Evolutionary conservation across 2,329 filamentous ascomycete genomes (phyloP).

Genomic region (Camillea tinctor): DNA sequence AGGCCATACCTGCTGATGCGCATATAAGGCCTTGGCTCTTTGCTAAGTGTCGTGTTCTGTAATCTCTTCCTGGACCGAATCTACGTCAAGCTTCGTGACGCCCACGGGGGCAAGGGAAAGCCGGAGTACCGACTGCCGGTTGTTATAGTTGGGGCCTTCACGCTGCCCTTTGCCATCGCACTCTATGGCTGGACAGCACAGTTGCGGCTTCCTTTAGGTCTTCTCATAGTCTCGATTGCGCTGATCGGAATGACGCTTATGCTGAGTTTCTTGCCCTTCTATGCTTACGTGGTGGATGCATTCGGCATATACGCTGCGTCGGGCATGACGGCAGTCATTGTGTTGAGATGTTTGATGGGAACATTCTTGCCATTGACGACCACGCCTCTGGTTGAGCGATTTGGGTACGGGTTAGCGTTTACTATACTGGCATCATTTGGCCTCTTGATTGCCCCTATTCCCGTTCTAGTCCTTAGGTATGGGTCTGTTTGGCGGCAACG

Average conservation of each 20-base stretch:
- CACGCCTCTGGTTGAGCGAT: slow-evolving; percentile 43
- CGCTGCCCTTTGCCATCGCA: slow-evolving; percentile 44
- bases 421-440: slow-evolving; percentile 42
- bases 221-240: slow-evolving; percentile 43
- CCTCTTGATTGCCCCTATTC: slow-evolving; percentile 48
- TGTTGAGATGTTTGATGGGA: slow-evolving; percentile 53
- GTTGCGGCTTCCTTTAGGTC: slow-evolving; percentile 38
- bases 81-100: slow-evolving; percentile 47
- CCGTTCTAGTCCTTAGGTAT: slow-evolving; percentile 49
- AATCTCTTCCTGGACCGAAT: slow-evolving; percentile 52
- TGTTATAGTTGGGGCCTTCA: slow-evolving; percentile 44
- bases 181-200: slow-evolving; percentile 54
- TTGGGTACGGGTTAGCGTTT: slow-evolving; percentile 54
- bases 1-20: slow-evolving; percentile 15
- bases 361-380: slow-evolving; percentile 56
- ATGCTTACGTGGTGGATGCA: slow-evolving; percentile 57
- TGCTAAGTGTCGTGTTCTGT: slow-evolving; percentile 47
- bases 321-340: slow-evolving; percentile 56
- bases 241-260: slow-evolving; percentile 47
- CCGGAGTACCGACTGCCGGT: slow-evolving; percentile 58
- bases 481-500: slow-evolving; percentile 51
- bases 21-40: slow-evolving; percentile 46
- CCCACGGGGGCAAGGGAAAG: slow-evolving; percentile 39
- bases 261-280: slow-evolving; percentile 48
- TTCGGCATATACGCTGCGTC: slow-evolving; percentile 56